These are phyloP conservation scores for Sphagnum tenellum DNA, from an alignment of 225 moss, liverwort and hornwort species.

Conservation along the genomic window DNA sequence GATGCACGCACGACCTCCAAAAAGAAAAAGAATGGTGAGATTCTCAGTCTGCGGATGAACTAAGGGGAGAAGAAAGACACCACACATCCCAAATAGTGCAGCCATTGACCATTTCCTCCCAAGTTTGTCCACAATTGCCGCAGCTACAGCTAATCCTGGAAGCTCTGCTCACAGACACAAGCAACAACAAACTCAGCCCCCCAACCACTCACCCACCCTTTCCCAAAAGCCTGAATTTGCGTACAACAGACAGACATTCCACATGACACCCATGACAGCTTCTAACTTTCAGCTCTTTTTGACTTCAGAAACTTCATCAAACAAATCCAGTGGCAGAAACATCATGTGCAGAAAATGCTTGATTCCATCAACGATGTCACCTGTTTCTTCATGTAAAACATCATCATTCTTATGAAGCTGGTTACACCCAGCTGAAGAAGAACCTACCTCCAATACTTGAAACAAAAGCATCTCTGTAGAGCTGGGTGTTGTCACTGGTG, in stretches of 20 bases:
- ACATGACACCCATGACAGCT: background rate
- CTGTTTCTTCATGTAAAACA: too few relatives aligned
- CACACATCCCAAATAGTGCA: slow-evolving; percentile 47
- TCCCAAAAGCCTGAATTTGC: too few relatives aligned
- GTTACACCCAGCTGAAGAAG: too few relatives aligned
- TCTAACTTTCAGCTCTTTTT: background rate
- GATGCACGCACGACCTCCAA: slow-evolving; percentile 68
- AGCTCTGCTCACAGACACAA: slow-evolving; percentile 22
- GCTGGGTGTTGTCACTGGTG: slow-evolving; percentile 15
- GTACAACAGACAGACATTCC: background rate
- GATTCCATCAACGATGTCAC: too few relatives aligned
- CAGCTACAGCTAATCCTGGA: slow-evolving; percentile 68
- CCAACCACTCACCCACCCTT: too few relatives aligned
- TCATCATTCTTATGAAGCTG: too few relatives aligned
- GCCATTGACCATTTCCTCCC: slow-evolving; percentile 92
- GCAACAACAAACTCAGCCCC: too few relatives aligned
- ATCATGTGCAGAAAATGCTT: too few relatives aligned
- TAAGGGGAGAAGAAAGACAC: slow-evolving; percentile 58
- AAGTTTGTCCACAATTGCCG: slow-evolving; percentile 55
- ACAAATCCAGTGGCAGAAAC: too few relatives aligned
- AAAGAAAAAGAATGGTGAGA: slow-evolving; percentile 52
- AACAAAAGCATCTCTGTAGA: slow-evolving; percentile 63
- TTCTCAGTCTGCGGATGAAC: slow-evolving; percentile 31
- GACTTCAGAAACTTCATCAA: background rate
- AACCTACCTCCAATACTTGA: slow-evolving; percentile 66